phyloP scores from a whole-genome alignment of 805 yeast species.

The Metschnikowia lunata region DNA sequence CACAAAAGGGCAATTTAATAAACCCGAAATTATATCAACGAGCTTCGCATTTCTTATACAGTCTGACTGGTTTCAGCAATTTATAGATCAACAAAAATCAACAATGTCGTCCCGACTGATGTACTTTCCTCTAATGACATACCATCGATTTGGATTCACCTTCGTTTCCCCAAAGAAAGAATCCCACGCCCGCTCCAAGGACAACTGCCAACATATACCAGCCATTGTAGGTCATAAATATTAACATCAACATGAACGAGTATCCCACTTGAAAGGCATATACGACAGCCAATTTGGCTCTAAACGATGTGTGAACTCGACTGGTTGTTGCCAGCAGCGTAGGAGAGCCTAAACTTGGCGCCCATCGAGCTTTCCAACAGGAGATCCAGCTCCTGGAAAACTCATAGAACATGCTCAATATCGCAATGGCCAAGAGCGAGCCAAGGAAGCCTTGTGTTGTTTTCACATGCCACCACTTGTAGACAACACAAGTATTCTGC shows the following conservation, averaged over 20 bases:
- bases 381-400: slow-evolving; percentile 34
- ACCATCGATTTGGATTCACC: slow-evolving; percentile 22
- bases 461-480: slow-evolving; percentile 75
- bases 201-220: slow-evolving; percentile 78
- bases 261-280: slow-evolving; percentile 68
- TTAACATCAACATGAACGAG: slow-evolving; percentile 69
- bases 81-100: neutral
- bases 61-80: slow-evolving; percentile 2
- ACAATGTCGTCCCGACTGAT: neutral
- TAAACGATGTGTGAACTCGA: slow-evolving; percentile 2
- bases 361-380: slow-evolving; percentile 25
- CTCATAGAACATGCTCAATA: slow-evolving; percentile 58
- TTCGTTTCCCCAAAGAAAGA: slow-evolving; percentile 50
- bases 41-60: neutral
- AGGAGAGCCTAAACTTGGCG: neutral
- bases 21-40: too few relatives aligned
- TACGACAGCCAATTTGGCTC: slow-evolving; percentile 35
- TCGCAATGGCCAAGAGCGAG: slow-evolving; percentile 46
- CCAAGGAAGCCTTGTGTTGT: slow-evolving; percentile 47
- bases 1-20: neutral
- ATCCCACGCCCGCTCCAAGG: slow-evolving; percentile 68
- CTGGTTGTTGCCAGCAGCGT: neutral
- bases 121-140: slow-evolving; percentile 27
- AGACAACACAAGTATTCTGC: slow-evolving; percentile 66
- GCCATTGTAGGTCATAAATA: slow-evolving; percentile 84